These are phyloP conservation scores for Rubia peregrina DNA, from an alignment of 305 asterid species.

Conservation along the genomic window DNA sequence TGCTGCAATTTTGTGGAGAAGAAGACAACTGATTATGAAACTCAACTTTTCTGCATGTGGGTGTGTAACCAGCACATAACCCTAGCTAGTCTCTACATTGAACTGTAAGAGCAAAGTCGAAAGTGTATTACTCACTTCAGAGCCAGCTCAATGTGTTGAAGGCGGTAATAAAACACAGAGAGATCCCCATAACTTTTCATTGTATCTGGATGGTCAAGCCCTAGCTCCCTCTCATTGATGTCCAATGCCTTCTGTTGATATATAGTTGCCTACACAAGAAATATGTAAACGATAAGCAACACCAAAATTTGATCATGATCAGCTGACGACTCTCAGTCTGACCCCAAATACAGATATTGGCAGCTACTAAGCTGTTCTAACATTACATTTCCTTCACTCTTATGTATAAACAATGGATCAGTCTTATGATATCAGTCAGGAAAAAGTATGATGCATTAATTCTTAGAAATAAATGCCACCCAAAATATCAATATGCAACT, in stretches of 20 bases:
- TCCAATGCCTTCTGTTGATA: slow-evolving; percentile 99
- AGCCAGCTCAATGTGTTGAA: slow-evolving; percentile 96
- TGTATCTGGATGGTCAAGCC: slow-evolving; percentile 99
- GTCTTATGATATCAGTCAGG: background rate
- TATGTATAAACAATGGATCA: background rate
- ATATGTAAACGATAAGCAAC: slow-evolving; percentile 17
- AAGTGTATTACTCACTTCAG: slow-evolving; percentile 60
- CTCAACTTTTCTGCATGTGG: too few species aligned
- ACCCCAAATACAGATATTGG: too few species aligned
- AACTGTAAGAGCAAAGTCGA: slow-evolving; percentile 15
- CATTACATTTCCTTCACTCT: too few species aligned
- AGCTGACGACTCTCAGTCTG: too few species aligned
- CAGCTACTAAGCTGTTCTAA: too few species aligned
- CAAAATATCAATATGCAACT: background rate
- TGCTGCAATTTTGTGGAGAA: background rate
- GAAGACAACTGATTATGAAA: background rate
- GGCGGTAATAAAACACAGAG: slow-evolving; percentile 97
- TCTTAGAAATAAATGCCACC: background rate
- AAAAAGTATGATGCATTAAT: background rate
- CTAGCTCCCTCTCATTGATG: slow-evolving; percentile 97
- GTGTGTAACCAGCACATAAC: background rate
- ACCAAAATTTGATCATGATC: background rate
- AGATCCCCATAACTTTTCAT: slow-evolving; percentile 99
- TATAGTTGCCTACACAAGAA: slow-evolving; percentile 69
- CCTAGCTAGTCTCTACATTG: background rate